Percentiles rank a stretch among this genome's conserved stretches.
Conservation (phyloP, 192 early-diverging fungal species). For the Umbelopsis vinacea region DNA sequence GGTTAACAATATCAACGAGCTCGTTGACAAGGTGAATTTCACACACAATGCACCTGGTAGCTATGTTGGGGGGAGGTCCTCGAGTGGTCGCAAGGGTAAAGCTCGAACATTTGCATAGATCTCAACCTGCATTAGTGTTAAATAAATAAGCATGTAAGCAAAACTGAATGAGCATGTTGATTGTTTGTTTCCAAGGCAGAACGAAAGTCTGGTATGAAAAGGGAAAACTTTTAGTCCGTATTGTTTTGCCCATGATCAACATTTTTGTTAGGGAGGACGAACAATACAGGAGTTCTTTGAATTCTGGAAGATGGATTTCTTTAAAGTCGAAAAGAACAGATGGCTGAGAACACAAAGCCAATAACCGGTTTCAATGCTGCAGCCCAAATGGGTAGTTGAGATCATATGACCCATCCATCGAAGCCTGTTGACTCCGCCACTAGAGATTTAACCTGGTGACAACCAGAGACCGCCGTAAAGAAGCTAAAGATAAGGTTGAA, state of each 20-base stretch:
- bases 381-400: background rate
- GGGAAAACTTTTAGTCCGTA: background rate
- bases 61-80: background rate
- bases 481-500: too few species aligned
- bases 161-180: too few species aligned
- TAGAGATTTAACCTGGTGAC: too few species aligned
- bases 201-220: background rate
- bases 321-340: too few species aligned
- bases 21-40: slow-evolving; percentile 63
- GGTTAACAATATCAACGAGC: slow-evolving; percentile 65
- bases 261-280: slow-evolving; percentile 6
- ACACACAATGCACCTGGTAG: slow-evolving; percentile 28
- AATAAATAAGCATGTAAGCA: background rate
- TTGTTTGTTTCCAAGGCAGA: too few species aligned
- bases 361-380: background rate
- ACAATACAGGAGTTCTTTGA: background rate
- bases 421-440: background rate
- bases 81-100: slow-evolving; percentile 1
- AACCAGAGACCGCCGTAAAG: too few species aligned
- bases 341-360: background rate
- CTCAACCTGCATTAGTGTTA: background rate
- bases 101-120: slow-evolving; percentile 4
- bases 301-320: too few species aligned
- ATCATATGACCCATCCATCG: slow-evolving; percentile 4
- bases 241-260: background rate